Evolutionary conservation across 2,329 filamentous ascomycete genomes (phyloP).

Genomic region (Trichoderma lentiforme): DNA sequence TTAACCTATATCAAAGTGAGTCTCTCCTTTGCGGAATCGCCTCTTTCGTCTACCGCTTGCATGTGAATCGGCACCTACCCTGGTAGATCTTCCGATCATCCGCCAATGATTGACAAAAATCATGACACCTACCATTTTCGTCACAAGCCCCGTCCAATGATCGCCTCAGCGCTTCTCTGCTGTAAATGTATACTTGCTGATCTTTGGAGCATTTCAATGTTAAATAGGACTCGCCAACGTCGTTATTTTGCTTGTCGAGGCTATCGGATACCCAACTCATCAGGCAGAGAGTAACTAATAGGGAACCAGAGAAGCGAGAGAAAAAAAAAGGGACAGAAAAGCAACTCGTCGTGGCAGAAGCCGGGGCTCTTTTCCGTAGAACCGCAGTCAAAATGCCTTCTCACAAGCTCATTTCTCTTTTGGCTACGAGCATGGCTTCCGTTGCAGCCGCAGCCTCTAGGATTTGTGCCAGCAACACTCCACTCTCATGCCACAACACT

Average conservation of each 20-base stretch:
- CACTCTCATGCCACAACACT: constrained; percentile 62
- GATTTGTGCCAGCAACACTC: constrained; percentile 33
- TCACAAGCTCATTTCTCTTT: constrained; percentile 18
- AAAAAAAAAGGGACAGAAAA: not conserved
- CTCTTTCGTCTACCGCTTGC: not conserved
- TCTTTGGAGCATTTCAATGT: not conserved
- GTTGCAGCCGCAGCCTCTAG: constrained; percentile 17
- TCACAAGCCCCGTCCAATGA: constrained; percentile 13
- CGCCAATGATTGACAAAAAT: not conserved
- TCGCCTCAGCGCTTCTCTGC: not conserved
- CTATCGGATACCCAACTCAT: not conserved
- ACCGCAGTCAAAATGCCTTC: constrained; percentile 16
- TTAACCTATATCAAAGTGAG: not conserved
- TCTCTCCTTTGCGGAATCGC: not conserved
- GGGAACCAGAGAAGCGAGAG: not conserved
- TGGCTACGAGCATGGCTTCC: constrained; percentile 20
- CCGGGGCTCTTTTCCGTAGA: not conserved
- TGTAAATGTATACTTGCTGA: not conserved
- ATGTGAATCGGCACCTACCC: constrained; percentile 9
- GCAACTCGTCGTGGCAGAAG: not conserved
- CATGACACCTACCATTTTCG: constrained; percentile 14
- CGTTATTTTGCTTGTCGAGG: not conserved
- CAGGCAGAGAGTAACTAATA: not conserved
- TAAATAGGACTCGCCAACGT: not conserved
- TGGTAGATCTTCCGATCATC: constrained; percentile 1